Evolutionary conservation across 225 moss, liverwort and hornwort genomes (phyloP), one percentile per base, ranked within the genome.

Genomic region (Antitrichia curtipendula): DNA sequence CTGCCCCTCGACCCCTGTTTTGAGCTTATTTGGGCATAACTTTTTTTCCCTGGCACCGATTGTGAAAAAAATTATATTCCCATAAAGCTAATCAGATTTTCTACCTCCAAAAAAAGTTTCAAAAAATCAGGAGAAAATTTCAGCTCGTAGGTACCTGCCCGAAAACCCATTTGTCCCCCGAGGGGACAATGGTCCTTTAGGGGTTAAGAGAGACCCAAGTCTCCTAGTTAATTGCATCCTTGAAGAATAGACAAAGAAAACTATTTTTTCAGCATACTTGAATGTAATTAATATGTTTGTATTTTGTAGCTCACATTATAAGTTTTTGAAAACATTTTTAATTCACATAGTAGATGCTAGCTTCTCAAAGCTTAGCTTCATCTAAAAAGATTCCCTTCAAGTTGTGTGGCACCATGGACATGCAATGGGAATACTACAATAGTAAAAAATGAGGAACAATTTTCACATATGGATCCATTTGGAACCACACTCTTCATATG

Each of bases 201-300:
- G n/a, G n/a, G n/a, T n/a, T n/a, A 2, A 31, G 19, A 31, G 14
- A 50, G 8, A 1, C 1, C 4, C 0, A 12, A 12, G 12, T 74
- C 8, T 1, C 0, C 12, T 2, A 49, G 13, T 7, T 49, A 20
- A 5, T 31, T 1, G 1, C 19, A 12, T 19, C 0, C 4, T 4
- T 73, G 12, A 18, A 29, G 4, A 47, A 19, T 73, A 73, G 18
- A 73, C 23, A 13, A 23, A n/a, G n/a, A n/a, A 13, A 38, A 23
- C 0, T 23, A 0, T 1, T 7, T 23, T 23, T 38, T 68, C 13
- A 68, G 23, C 2, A 18, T 73, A 47, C 4, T 47, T 19, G 19
- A 47, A 49, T 49, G 20, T 19, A 49, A 12, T 74, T 49, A n/a
- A n/a, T n/a, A n/a, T 2, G 10, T 17, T 2, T 19, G 1, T 49